Evolutionary conservation across 225 moss, liverwort and hornwort species (phyloP).

Genomic region (Physcomitrellopsis africana): DNA sequence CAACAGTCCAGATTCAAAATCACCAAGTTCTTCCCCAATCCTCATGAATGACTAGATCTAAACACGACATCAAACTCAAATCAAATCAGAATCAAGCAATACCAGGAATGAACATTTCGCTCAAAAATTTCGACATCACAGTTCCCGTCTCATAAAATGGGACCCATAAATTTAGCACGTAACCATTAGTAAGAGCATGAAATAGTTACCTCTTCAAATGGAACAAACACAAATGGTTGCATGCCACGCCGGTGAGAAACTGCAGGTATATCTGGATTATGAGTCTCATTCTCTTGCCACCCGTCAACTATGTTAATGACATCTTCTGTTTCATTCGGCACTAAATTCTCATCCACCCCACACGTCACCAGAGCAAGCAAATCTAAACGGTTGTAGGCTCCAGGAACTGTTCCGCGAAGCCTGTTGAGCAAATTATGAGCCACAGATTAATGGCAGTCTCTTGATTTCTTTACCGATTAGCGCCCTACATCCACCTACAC

Average conservation of each 20-base stretch:
- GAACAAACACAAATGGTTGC: conserved; percentile 87
- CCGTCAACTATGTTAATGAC: conserved; percentile 65
- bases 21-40: background rate
- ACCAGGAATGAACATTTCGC: background rate
- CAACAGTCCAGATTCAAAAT: conserved; percentile 18
- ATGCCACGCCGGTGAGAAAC: conserved; percentile 85
- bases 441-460: background rate
- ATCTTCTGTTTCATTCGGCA: conserved; percentile 57
- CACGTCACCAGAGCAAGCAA: conserved; percentile 79
- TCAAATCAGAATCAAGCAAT: background rate
- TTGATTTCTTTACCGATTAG: background rate
- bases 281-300: conserved; percentile 90
- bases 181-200: conserved; percentile 9
- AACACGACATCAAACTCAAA: background rate
- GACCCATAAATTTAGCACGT: conserved; percentile 5
- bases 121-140: conserved; percentile 3
- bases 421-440: conserved; percentile 38
- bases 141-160: background rate
- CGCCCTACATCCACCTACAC: background rate
- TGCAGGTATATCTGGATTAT: conserved; percentile 92
- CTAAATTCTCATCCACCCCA: conserved; percentile 75
- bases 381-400: conserved; percentile 90
- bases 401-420: conserved; percentile 81
- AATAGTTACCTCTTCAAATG: conserved; percentile 86
- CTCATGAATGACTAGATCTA: background rate